A percentile compares a stretch with the other conserved stretches of the same genome.
These are phyloP conservation scores for Mycena venus DNA, from an alignment of 768 basidiomycete genomes.

Conservation along the genomic window DNA sequence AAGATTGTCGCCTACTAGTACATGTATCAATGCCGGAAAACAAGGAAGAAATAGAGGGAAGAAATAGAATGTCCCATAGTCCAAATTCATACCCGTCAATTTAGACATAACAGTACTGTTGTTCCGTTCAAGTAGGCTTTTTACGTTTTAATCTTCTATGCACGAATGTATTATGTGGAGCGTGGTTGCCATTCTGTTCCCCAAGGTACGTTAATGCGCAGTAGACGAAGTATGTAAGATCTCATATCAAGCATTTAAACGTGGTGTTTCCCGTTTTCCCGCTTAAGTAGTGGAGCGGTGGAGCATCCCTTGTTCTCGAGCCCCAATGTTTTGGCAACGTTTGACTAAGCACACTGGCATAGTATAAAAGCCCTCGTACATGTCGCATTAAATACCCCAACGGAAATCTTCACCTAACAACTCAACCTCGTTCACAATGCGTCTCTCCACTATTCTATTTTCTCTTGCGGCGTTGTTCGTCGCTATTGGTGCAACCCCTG, in stretches of 20 bases:
- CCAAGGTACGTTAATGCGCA: no score
- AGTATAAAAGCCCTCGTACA: constrained; percentile 4
- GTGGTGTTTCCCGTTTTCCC: background rate
- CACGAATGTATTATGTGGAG: background rate
- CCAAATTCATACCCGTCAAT: no score
- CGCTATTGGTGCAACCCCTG: constrained; percentile 5
- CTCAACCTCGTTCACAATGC: background rate
- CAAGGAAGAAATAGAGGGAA: no score
- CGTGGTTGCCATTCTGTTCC: no score
- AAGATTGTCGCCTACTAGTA: no score
- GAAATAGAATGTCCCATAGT: no score
- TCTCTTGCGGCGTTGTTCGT: constrained; percentile 12
- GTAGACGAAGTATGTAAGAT: background rate
- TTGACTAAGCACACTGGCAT: background rate
- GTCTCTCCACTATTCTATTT: constrained; percentile 9
- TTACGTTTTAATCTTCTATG: background rate
- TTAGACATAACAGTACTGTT: background rate
- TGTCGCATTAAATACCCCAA: background rate
- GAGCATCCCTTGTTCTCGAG: background rate
- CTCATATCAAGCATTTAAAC: background rate
- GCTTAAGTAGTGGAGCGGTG: background rate
- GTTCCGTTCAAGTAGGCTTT: background rate
- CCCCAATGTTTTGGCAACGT: background rate
- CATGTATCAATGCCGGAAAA: no score
- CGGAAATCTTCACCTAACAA: background rate